Conservation (phyloP, 1,284 basidiomycete genomes). For the Pisolithus thermaeus region DNA sequence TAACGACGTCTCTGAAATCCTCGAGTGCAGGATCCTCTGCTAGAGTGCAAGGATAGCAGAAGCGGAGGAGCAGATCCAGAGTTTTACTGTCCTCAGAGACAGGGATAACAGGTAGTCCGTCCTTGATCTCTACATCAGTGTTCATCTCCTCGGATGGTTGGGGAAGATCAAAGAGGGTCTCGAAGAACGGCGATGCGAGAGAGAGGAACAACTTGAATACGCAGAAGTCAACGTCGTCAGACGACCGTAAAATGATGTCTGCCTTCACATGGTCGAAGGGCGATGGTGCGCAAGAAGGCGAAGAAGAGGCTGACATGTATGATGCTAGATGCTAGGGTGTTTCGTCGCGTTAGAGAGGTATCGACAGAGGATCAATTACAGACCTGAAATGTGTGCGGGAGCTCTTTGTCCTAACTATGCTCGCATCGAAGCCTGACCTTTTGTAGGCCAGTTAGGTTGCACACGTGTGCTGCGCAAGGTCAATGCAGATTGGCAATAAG, state of each 20-base stretch:
- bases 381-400: too few species aligned
- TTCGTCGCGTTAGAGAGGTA: too few species aligned
- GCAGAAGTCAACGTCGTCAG: constrained; percentile 41
- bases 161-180: constrained; percentile 37
- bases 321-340: too few species aligned
- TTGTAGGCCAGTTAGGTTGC: too few species aligned
- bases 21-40: constrained; percentile 16
- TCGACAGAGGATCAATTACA: too few species aligned
- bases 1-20: constrained; percentile 7
- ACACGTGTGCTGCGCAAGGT: too few species aligned
- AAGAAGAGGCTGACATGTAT: too few species aligned
- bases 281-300: neutral
- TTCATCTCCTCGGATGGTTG: constrained; percentile 22
- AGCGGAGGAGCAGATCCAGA: constrained; percentile 15
- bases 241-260: constrained; percentile 42
- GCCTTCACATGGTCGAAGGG: constrained; percentile 20
- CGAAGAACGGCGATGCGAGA: constrained; percentile 41
- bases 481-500: too few species aligned
- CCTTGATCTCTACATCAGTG: constrained; percentile 11
- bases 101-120: constrained; percentile 14
- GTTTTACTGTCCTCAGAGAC: constrained; percentile 12
- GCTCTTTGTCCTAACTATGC: too few species aligned
- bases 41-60: constrained; percentile 22
- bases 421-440: too few species aligned
- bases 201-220: constrained; percentile 40